Base-by-base conservation (phyloP, 441 rosid genomes). In the Arabidopsis hybrid region DNA sequence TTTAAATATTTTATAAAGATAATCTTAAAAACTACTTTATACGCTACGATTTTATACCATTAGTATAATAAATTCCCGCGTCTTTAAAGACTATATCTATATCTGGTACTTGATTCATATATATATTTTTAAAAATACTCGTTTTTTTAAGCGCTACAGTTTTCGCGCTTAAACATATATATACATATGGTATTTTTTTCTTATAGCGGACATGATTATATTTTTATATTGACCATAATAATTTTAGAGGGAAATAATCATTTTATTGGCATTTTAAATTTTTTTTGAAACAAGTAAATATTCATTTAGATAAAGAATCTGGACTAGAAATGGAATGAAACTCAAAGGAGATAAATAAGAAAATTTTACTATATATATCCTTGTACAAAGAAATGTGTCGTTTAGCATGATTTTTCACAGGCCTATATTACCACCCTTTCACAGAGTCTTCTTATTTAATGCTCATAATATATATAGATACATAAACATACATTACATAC, bases 261-360 rank as follows among this genome's bases (percentile, higher is more conserved):
- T 31, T 50, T 26, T 40, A 35, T 7, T 1, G 39, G 39, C 9
- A 7, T 35, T 6, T 35, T 1, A 21, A 21, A 2, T 26, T 26
- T 8, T 9, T 39, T 38, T 38, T 14, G 4, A 46, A 46, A 46
- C 8, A 46, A 46, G 2, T 6, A n/a, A 46, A 1, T 14, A 7
- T 16, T 32, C 5, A 12, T 4, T 43, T 16, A 39, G 18, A 55
- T 16, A 0, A 65, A 64, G 14, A 26, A 72, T 73, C 65, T 57
- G 16, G 10, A 18, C 29, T 26, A 18, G 0, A 67, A 65, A 61
- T 68, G 74, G 79, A 62, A 76, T 69, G 46, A 68, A 53, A 75
- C 69, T 56, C 36, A 7, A 4, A 35, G 36, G 42, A 61, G 65
- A 75, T 75, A 53, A 42, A 10, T 45, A 56, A 26, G 26, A 60